These are phyloP conservation scores for Xerocomellus chrysenteron DNA, from an alignment of 768 basidiomycete genomes.

Conservation along the genomic window DNA sequence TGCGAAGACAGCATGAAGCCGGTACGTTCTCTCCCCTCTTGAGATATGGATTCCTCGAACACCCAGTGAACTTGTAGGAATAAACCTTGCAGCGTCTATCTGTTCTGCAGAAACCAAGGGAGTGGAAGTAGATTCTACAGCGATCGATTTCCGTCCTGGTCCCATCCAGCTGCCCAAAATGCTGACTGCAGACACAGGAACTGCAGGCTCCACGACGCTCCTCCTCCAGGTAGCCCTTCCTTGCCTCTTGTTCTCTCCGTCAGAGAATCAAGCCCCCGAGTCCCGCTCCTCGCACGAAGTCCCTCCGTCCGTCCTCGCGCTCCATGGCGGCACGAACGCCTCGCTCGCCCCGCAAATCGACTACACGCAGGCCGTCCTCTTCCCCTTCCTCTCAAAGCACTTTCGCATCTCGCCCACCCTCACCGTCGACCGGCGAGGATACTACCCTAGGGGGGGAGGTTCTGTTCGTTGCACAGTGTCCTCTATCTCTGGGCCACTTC, in stretches of 20 bases:
- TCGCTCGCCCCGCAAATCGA: constrained; percentile 72
- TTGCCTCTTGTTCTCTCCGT: constrained; percentile 56
- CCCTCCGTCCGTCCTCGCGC: constrained; percentile 45
- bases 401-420: constrained; percentile 47
- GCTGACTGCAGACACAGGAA: constrained; percentile 48
- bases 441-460: constrained; percentile 74
- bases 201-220: constrained; percentile 71
- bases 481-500: constrained; percentile 39
- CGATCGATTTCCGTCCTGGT: constrained; percentile 58
- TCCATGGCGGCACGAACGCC: constrained; percentile 75
- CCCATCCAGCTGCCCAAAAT: constrained; percentile 38
- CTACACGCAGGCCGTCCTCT: constrained; percentile 61
- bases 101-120: constrained; percentile 55
- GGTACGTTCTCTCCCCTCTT: constrained; percentile 36
- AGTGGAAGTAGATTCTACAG: constrained; percentile 50
- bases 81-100: constrained; percentile 63
- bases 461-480: constrained; percentile 45
- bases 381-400: constrained; percentile 65
- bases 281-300: neutral
- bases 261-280: neutral
- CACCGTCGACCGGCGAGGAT: constrained; percentile 57
- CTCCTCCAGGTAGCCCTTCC: constrained; percentile 73
- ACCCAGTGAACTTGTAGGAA: constrained; percentile 39
- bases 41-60: neutral
- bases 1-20: constrained; percentile 72